Percentiles rank a stretch among this genome's conserved stretches.
Conservation (phyloP, 441 rosid genomes). For the Erysimum cheiri region DNA sequence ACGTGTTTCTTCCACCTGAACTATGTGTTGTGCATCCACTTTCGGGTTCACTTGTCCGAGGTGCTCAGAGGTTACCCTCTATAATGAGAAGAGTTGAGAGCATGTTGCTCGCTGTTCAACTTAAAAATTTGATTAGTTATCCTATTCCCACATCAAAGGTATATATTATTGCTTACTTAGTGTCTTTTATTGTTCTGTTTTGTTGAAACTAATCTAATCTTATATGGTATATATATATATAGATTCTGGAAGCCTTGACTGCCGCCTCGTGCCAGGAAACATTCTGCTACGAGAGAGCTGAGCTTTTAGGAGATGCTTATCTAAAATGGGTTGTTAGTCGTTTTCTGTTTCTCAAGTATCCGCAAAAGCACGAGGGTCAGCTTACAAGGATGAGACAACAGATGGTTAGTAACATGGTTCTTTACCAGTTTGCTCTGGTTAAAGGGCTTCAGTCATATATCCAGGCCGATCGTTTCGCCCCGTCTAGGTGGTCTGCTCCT, state of each 20-base stretch:
- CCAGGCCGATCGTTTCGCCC: constrained; percentile 99
- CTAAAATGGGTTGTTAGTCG: constrained; percentile 99
- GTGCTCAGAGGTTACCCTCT: constrained; percentile 98
- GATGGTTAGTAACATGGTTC: constrained; percentile 97
- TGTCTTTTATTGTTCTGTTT: neutral
- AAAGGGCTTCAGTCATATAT: constrained; percentile 96
- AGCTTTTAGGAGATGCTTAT: constrained; percentile 99
- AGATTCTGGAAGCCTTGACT: constrained; percentile 98
- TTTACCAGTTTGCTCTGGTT: constrained; percentile 80
- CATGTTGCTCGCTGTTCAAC: constrained; percentile 93
- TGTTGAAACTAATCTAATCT: neutral
- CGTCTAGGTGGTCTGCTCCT: constrained; percentile 99
- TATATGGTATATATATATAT: constrained; percentile 31
- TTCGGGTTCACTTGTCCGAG: constrained; percentile 94
- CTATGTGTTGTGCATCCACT: constrained; percentile 96
- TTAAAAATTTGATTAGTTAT: constrained; percentile 71
- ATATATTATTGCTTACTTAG: constrained; percentile 7
- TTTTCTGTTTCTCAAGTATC: constrained; percentile 93
- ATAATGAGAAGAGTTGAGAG: constrained; percentile 99
- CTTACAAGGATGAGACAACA: constrained; percentile 99
- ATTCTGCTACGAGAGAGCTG: constrained; percentile 99
- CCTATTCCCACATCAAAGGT: constrained; percentile 90
- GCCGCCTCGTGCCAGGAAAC: constrained; percentile 99
- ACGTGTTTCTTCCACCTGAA: constrained; percentile 97
- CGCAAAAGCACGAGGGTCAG: constrained; percentile 99